phyloP scores from a whole-genome alignment of 257 asterid species.

The Scutellaria barbata region DNA sequence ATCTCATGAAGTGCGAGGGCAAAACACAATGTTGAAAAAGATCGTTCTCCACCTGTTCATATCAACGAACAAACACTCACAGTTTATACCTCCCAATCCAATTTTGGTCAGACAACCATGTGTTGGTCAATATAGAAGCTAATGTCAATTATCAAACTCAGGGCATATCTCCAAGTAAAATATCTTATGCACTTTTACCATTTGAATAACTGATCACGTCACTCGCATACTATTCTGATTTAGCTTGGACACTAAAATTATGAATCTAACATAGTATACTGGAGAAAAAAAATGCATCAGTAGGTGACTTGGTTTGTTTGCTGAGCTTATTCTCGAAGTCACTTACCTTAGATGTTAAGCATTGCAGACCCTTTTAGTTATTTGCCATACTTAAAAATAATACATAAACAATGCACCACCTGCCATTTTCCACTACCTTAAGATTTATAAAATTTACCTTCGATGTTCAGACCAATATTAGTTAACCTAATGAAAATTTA shows the following conservation, averaged over 20 bases:
- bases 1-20: conserved; percentile 97
- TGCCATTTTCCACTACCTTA: not conserved
- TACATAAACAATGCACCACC: not conserved
- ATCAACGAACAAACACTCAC: conserved; percentile 28
- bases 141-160: not conserved
- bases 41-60: conserved; percentile 90
- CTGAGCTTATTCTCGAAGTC: not conserved
- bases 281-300: not conserved
- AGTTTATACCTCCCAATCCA: not conserved
- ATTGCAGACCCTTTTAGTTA: not conserved
- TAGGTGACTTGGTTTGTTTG: not conserved
- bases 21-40: conserved; percentile 94
- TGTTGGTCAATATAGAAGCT: not conserved
- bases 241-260: not conserved
- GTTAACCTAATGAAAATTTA: too few species aligned
- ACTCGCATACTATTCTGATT: too few species aligned
- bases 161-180: not conserved
- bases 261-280: not conserved
- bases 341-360: not conserved
- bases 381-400: not conserved
- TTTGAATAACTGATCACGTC: not conserved
- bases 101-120: not conserved
- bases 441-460: not conserved
- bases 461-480: not conserved
- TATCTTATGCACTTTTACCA: conserved; percentile 1